Conservation (phyloP, 106 monocot genomes). For the Dendrobium catenatum region DNA sequence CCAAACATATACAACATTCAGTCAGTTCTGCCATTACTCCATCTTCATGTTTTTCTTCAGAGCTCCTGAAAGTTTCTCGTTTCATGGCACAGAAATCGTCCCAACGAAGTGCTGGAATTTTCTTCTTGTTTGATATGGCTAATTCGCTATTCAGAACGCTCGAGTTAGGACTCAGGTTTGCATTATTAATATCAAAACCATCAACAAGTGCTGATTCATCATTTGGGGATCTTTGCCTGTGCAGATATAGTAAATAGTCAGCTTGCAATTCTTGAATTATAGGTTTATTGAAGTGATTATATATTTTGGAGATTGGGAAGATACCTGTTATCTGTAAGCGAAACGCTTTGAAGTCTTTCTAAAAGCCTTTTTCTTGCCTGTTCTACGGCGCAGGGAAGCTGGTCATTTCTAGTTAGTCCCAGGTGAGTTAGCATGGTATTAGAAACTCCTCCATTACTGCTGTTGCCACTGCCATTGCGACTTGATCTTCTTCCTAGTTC, state of each 20-base stretch:
- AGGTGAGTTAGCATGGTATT: conserved; percentile 1
- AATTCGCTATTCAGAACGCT: background rate
- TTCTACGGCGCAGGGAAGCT: conserved; percentile 43
- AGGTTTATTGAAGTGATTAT: background rate
- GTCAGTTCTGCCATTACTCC: background rate
- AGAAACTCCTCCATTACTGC: background rate
- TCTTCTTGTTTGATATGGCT: conserved; percentile 11
- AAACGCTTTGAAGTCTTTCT: conserved; percentile 41
- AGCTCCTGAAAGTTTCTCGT: conserved; percentile 13
- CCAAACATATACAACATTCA: conserved; percentile 25
- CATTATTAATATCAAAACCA: background rate
- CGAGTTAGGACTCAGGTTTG: background rate
- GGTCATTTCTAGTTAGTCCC: conserved; percentile 20
- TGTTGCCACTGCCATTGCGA: conserved; percentile 4
- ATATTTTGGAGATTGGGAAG: background rate
- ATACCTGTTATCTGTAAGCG: conserved; percentile 31
- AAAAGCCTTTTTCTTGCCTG: conserved; percentile 53
- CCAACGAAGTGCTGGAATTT: conserved; percentile 11
- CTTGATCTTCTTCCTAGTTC: conserved; percentile 5
- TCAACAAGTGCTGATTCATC: background rate
- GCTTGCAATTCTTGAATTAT: background rate
- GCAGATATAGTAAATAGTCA: background rate
- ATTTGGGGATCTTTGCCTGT: background rate
- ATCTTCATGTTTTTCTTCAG: background rate
- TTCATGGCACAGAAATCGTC: conserved; percentile 8